Conservation (phyloP, 2,329 filamentous ascomycete genomes). For the Arthrobotrys pseudoclavata region DNA sequence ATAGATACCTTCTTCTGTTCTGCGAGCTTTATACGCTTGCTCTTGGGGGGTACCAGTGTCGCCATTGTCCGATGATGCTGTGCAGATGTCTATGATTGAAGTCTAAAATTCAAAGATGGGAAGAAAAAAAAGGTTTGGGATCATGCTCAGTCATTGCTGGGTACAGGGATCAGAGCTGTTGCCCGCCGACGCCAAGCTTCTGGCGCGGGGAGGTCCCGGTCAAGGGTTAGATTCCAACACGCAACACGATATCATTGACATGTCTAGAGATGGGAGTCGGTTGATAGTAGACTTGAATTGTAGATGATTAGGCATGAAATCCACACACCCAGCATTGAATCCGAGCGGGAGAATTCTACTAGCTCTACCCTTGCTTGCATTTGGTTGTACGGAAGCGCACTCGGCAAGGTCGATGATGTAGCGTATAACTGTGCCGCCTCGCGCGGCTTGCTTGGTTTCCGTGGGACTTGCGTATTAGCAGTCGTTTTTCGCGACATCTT, state of each 20-base stretch:
- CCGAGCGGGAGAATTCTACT: too few relatives aligned
- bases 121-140: conserved; percentile 8
- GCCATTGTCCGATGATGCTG: conserved; percentile 58
- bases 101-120: background rate
- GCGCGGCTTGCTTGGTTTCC: too few relatives aligned
- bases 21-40: conserved; percentile 63
- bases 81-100: conserved; percentile 17
- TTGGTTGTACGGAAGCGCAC: too few relatives aligned
- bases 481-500: too few relatives aligned
- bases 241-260: background rate
- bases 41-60: conserved; percentile 63
- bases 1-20: conserved; percentile 61
- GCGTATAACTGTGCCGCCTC: too few relatives aligned
- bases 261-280: too few relatives aligned
- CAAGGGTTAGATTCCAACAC: background rate
- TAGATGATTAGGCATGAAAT: too few relatives aligned
- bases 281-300: background rate
- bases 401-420: too few relatives aligned
- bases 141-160: background rate
- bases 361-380: too few relatives aligned
- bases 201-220: background rate
- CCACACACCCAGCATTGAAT: too few relatives aligned
- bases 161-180: conserved; percentile 1
- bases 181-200: conserved; percentile 2
- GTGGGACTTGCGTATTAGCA: too few relatives aligned